Evolutionary conservation across 257 asterid species (phyloP).

Genomic region (Solanum commersonii): DNA sequence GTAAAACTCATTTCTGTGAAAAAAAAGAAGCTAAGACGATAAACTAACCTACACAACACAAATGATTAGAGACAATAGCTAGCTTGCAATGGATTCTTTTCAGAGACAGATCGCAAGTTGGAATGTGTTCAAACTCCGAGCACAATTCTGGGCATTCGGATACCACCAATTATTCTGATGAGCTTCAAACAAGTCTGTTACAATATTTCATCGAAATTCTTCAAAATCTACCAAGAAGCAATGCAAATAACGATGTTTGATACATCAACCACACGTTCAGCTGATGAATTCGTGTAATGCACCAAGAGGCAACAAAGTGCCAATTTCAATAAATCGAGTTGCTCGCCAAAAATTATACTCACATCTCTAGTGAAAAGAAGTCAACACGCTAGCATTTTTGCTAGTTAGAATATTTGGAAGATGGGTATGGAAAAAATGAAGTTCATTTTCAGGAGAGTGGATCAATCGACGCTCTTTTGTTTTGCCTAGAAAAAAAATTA

Average conservation of each 20-base stretch:
- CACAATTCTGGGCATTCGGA: neutral
- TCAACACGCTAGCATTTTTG: neutral
- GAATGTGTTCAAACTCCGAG: neutral
- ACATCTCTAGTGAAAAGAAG: neutral
- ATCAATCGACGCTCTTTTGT: neutral
- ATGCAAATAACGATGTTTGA: neutral
- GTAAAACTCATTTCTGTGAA: neutral
- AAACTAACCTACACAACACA: neutral
- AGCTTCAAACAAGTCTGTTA: neutral
- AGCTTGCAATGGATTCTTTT: neutral
- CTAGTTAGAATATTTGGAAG: neutral
- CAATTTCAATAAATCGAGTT: neutral
- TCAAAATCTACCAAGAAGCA: neutral
- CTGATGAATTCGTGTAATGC: neutral
- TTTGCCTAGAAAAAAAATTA: neutral
- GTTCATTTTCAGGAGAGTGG: neutral
- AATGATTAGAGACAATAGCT: neutral
- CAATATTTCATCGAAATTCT: neutral
- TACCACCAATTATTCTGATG: neutral
- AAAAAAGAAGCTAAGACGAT: neutral
- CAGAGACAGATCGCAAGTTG: neutral
- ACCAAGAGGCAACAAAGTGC: neutral
- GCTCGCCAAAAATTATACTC: neutral
- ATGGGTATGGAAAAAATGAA: neutral
- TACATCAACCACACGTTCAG: neutral